These are phyloP conservation scores for Podochytrium sp. DNA, from an alignment of 192 early-diverging fungal genomes.

Conservation along the genomic window DNA sequence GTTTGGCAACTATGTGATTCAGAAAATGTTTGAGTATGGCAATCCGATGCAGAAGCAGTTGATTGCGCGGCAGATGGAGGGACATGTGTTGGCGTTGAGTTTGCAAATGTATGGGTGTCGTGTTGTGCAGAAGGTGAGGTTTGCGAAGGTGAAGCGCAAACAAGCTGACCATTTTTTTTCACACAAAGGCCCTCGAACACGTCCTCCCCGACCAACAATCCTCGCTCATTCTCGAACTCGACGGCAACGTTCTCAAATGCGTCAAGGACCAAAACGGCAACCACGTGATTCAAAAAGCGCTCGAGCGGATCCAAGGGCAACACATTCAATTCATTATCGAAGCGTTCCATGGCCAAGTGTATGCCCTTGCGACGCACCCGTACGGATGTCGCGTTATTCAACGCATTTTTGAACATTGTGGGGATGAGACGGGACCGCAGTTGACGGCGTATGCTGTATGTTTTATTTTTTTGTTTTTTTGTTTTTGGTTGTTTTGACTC, in stretches of 20 bases:
- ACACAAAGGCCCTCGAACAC: slow-evolving; percentile 79
- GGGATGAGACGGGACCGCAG: slow-evolving; percentile 61
- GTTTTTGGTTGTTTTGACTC: background rate
- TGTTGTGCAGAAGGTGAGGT: slow-evolving; percentile 89
- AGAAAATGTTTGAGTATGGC: slow-evolving; percentile 99
- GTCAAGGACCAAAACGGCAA: slow-evolving; percentile 99
- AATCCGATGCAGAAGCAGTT: slow-evolving; percentile 90
- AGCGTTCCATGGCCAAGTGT: slow-evolving; percentile 96
- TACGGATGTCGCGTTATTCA: slow-evolving; percentile 99
- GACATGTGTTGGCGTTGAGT: slow-evolving; percentile 89
- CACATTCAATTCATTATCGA: slow-evolving; percentile 97
- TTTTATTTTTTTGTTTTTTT: background rate
- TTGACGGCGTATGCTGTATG: slow-evolving; percentile 30
- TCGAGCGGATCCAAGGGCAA: slow-evolving; percentile 91
- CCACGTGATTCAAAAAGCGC: slow-evolving; percentile 99
- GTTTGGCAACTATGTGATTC: slow-evolving; percentile 99
- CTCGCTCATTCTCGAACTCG: slow-evolving; percentile 85
- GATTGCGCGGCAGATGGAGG: slow-evolving; percentile 94
- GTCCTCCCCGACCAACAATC: slow-evolving; percentile 91
- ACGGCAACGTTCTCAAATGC: slow-evolving; percentile 96
- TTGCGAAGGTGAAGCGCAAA: too few relatives aligned
- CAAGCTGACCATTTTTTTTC: background rate
- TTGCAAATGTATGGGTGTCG: slow-evolving; percentile 99
- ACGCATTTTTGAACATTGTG: slow-evolving; percentile 99
- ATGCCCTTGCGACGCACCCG: slow-evolving; percentile 93